phyloP scores from a whole-genome alignment of 139 green algal genomes.

The Zygnema cylindricum region DNA sequence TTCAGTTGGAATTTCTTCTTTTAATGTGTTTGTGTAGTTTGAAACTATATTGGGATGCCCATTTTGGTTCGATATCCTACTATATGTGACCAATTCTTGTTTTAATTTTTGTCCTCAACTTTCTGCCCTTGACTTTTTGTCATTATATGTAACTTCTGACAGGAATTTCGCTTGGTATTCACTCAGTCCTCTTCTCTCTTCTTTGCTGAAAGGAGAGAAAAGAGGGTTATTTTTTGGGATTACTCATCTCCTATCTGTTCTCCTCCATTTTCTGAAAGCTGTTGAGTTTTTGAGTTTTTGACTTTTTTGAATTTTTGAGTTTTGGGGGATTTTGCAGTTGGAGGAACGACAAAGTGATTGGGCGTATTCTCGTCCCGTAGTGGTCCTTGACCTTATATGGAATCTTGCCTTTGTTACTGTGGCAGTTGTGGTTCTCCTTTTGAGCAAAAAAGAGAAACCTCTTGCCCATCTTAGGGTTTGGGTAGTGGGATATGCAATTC shows the following conservation, averaged over 20 bases:
- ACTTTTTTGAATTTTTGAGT: too few species aligned
- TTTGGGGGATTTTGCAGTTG: constrained; percentile 46
- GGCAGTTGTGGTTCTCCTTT: constrained; percentile 32
- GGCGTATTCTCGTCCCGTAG: constrained; percentile 50
- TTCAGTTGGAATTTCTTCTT: too few species aligned
- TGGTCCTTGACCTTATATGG: constrained; percentile 58
- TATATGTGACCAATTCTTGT: too few species aligned
- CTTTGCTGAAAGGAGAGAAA: not conserved
- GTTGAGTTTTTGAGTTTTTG: too few species aligned
- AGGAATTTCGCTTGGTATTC: too few species aligned
- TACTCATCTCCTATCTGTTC: not conserved
- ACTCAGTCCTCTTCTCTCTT: not conserved
- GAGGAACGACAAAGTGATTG: constrained; percentile 53
- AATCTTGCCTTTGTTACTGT: constrained; percentile 51
- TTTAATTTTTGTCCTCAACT: too few species aligned
- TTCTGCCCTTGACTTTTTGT: too few species aligned
- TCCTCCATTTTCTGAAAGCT: not conserved
- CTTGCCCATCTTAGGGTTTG: constrained; percentile 40
- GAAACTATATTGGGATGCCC: too few species aligned
- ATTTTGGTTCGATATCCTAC: too few species aligned
- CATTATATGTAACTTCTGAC: too few species aligned
- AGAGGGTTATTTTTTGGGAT: not conserved
- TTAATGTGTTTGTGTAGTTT: too few species aligned
- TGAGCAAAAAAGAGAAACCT: constrained; percentile 29
- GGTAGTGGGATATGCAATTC: constrained; percentile 48